phyloP scores from a whole-genome alignment of 257 asterid genomes.

The Primulina huaijiensis region DNA sequence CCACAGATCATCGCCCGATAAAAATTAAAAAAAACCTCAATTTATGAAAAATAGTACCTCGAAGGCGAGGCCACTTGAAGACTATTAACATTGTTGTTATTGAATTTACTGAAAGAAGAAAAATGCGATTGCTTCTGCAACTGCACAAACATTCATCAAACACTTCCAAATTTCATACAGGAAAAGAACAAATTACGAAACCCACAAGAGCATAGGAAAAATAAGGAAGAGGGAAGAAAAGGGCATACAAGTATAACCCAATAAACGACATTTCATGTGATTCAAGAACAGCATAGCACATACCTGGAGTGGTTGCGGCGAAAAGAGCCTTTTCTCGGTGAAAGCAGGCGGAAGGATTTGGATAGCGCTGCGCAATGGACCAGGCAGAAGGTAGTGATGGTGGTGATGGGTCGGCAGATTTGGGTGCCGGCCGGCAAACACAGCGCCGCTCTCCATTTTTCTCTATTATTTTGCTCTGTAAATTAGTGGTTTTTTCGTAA shows the following conservation, averaged over 20 bases:
- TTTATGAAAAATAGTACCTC: constrained; percentile 30
- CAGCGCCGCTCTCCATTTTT: constrained; percentile 54
- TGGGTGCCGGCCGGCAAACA: constrained; percentile 37
- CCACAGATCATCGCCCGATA: background rate
- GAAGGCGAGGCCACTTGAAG: constrained; percentile 52
- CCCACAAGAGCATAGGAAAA: background rate
- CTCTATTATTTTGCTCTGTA: background rate
- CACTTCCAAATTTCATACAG: background rate
- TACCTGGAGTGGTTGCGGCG: constrained; percentile 39
- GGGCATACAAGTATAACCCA: background rate
- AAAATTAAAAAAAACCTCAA: background rate
- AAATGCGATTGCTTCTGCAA: constrained; percentile 40
- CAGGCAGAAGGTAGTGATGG: constrained; percentile 32
- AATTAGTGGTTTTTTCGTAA: background rate
- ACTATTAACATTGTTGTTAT: constrained; percentile 23
- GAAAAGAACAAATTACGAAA: background rate
- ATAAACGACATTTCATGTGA: constrained; percentile 10
- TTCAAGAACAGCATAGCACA: background rate
- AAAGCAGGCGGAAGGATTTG: constrained; percentile 33
- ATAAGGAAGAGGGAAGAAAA: background rate
- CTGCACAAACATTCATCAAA: constrained; percentile 19
- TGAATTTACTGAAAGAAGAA: constrained; percentile 34
- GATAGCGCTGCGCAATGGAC: constrained; percentile 31
- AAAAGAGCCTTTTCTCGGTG: constrained; percentile 25
- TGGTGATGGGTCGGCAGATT: constrained; percentile 27